Percentiles rank a stretch among this genome's conserved stretches.
Evolutionary conservation across 106 monocot species (phyloP).

Genomic region (Chionographis japonica): DNA sequence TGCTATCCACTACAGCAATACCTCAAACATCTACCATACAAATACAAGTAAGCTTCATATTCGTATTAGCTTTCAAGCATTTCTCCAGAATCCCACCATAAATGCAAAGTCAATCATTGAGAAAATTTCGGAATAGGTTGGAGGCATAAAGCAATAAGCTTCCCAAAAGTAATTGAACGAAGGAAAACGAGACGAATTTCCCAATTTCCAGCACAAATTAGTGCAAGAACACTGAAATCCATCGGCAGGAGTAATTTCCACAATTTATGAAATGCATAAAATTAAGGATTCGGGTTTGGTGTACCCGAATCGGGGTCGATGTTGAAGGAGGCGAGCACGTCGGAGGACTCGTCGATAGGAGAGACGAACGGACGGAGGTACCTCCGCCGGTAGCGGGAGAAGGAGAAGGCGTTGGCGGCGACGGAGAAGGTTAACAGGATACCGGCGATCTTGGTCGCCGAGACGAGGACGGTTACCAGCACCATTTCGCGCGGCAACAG

Average conservation of each 20-base stretch:
- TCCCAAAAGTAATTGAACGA: no score
- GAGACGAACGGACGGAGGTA: constrained; percentile 64
- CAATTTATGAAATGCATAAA: neutral
- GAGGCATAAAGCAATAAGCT: no score
- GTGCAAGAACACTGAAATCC: neutral
- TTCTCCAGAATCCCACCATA: no score
- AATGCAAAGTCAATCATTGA: no score
- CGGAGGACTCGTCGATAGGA: constrained; percentile 76
- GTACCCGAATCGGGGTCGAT: constrained; percentile 15
- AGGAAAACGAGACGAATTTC: no score
- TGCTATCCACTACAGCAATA: no score
- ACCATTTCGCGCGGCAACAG: constrained; percentile 23
- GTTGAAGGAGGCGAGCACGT: constrained; percentile 72
- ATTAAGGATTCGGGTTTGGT: neutral
- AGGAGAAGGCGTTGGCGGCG: constrained; percentile 79
- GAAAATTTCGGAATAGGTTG: no score
- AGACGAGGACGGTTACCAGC: constrained; percentile 28
- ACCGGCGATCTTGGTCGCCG: constrained; percentile 80
- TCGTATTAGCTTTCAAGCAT: no score
- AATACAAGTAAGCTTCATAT: no score
- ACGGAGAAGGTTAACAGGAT: constrained; percentile 38
- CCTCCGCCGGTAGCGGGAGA: constrained; percentile 58
- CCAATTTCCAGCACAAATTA: no score
- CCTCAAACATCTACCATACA: no score
- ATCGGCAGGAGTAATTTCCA: neutral